Evolutionary conservation across 2,329 filamentous ascomycete genomes (phyloP).

Genomic region (Neodidymelliopsis sp.): DNA sequence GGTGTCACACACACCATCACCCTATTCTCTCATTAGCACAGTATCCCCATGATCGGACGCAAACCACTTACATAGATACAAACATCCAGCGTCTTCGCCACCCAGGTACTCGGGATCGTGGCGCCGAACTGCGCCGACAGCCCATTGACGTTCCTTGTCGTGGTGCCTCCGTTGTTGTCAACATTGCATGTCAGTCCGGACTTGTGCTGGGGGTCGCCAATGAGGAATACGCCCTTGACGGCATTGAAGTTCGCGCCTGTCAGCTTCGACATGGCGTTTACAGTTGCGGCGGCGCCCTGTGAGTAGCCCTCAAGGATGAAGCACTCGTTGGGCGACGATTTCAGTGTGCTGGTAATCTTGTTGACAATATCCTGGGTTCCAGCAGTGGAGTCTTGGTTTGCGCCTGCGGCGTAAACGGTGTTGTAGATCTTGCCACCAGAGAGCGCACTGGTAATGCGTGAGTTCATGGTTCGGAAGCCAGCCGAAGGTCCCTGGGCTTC

Average conservation of each 20-base stretch:
- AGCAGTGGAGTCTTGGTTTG: constrained; percentile 33
- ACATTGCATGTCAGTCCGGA: constrained; percentile 46
- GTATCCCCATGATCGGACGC: neutral
- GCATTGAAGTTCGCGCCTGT: constrained; percentile 44
- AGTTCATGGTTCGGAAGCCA: constrained; percentile 48
- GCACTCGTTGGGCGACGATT: constrained; percentile 37
- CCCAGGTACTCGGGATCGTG: constrained; percentile 41
- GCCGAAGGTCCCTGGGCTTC: constrained; percentile 25
- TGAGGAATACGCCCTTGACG: constrained; percentile 48
- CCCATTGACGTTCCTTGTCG: constrained; percentile 44
- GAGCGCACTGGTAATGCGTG: constrained; percentile 31
- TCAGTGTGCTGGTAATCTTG: constrained; percentile 38
- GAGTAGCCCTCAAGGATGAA: constrained; percentile 51
- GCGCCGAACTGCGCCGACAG: constrained; percentile 4
- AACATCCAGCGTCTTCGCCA: constrained; percentile 48
- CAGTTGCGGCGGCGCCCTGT: constrained; percentile 48
- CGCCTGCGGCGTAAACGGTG: constrained; percentile 44
- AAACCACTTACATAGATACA: constrained; percentile 40
- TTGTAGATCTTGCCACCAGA: constrained; percentile 46
- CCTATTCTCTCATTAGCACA: constrained; percentile 21
- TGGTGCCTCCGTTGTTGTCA: constrained; percentile 44
- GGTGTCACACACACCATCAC: constrained; percentile 49
- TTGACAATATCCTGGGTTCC: constrained; percentile 47
- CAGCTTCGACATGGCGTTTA: constrained; percentile 42
- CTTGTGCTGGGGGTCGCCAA: constrained; percentile 46